A percentile compares a stretch with the other conserved stretches of the same genome.
Evolutionary conservation across 148 eudicot species (phyloP).

Genomic region (Rhododendron simsii): DNA sequence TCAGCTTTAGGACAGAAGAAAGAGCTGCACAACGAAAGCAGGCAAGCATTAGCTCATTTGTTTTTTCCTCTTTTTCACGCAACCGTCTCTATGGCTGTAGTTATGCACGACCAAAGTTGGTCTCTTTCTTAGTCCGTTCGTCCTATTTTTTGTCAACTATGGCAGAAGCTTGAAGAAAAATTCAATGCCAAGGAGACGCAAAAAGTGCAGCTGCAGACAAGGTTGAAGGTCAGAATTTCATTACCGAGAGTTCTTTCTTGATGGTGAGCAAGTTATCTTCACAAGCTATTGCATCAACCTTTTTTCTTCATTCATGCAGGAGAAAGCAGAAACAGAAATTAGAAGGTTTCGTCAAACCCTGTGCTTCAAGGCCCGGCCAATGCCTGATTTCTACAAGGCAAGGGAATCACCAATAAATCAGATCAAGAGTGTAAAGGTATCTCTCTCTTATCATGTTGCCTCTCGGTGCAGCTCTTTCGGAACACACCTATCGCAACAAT

Average conservation of each 20-base stretch:
- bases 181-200: conserved; percentile 38
- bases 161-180: conserved; percentile 51
- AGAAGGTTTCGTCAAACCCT: conserved; percentile 64
- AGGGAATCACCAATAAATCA: conserved; percentile 35
- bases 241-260: not conserved
- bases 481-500: not conserved
- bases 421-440: conserved; percentile 50
- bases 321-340: conserved; percentile 64
- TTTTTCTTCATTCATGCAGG: conserved; percentile 33
- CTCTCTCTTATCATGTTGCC: not conserved
- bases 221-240: conserved; percentile 30
- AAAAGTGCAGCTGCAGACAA: conserved; percentile 39
- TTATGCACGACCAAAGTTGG: not conserved
- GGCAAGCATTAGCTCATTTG: conserved; percentile 21
- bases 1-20: conserved; percentile 44
- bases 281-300: not conserved
- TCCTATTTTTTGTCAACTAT: not conserved
- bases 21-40: conserved; percentile 59
- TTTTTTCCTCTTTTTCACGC: not conserved
- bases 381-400: conserved; percentile 51
- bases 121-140: not conserved
- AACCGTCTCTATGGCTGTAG: not conserved
- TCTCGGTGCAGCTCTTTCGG: not conserved
- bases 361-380: conserved; percentile 72
- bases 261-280: not conserved